Evolutionary conservation across 768 basidiomycete species (phyloP), one percentile per base, ranked within the genome.

Genomic region (Mycena alexandri): DNA sequence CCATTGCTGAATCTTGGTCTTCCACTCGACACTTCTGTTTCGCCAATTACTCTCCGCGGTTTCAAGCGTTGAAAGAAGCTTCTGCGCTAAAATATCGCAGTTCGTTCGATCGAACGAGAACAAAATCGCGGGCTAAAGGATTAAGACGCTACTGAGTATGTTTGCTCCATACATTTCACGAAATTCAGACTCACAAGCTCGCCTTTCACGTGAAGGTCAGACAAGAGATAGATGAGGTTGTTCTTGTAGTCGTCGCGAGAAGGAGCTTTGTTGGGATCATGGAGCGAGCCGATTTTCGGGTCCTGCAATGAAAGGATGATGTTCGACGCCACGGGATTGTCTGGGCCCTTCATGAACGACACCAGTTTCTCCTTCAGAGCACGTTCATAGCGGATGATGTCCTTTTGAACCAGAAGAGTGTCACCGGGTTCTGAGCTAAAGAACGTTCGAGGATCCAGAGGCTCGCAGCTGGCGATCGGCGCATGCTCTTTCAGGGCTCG

Each of bases 41-140:
- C 85, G 82, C 89, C 90, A 93, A 33, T 75, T 48, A 22, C 65
- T 47, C 75, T 93, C 91, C 7, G 85, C 80, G 0, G 29, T 50
- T 60, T 79, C 69, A 16, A 92, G 80, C 0, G 64, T 72, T 2
- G 62, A 17, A 1, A 79, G 21, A 24, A 92, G 74, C 14, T 66
- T 63, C 22, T 72, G 42, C 0, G 83, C 87, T 79, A 90, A 82
- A n/a, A 76, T 69, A 72, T 91, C 89, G 73, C 90, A 91, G 21
- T 81, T 79, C 2, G 78, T 74, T 21, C 91, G 84, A 69, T 91
- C 88, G 71, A 92, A 90, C 59, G 81, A 85, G 79, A 93, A 93
- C 22, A 92, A 75, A 14, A 93, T 85, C 0, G 89, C 91, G 5
- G 90, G 90, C 89, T 90, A 59, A 0, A 46, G 12, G 21, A 55